Base-by-base conservation (phyloP, 805 yeast species). In the Clavispora asparagi region DNA sequence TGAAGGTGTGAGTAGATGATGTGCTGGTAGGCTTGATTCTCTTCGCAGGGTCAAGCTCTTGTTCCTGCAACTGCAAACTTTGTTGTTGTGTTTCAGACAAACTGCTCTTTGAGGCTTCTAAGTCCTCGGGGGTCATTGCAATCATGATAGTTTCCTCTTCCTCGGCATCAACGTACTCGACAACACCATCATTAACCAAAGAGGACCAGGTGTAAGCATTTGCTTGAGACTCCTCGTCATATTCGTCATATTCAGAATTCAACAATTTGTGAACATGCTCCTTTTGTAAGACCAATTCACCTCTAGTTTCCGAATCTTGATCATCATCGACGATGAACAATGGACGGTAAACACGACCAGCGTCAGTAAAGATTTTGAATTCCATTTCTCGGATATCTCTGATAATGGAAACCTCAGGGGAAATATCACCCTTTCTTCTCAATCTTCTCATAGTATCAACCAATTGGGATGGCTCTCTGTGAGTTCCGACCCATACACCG, bases 401-500 rank as follows among this genome's bases (percentile, higher is more conserved):
- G 54, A 94, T 90, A 63, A 94, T 88, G 17, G 97, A 89, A 45
- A 95, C 97, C 71, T 94, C 99, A 12, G 98, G 87, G 30, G 94
- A 83, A 48, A 94, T 88, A 61, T 94, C 96, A 59, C 98, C 97
- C 63, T 83, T 85, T 77, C 99, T 85, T 73, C 99, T 82, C 63
- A 94, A 77, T 46, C 86, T 82, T 63, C 94, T 82, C 82, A 94
- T 85, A 17, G 97, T 91, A 41, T 86, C 91, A 46, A 88, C 92
- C 61, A 94, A 78, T 64, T 82, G 80, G n/a, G 91, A 87, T 32
- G 99, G 97, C 56, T 92, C 96, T 71, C 96, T 82, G 64, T 92
- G 98, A 33, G 95, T 92, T 73, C 99, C 99, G 43, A 91, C 95
- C 99, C 99, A 94, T 45, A 92, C 97, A 78, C 99, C 99, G 63